Percentiles rank a stretch among this genome's conserved stretches.
Conservation (phyloP, 1,284 basidiomycete genomes). For the Ganoderma lingzhi region DNA sequence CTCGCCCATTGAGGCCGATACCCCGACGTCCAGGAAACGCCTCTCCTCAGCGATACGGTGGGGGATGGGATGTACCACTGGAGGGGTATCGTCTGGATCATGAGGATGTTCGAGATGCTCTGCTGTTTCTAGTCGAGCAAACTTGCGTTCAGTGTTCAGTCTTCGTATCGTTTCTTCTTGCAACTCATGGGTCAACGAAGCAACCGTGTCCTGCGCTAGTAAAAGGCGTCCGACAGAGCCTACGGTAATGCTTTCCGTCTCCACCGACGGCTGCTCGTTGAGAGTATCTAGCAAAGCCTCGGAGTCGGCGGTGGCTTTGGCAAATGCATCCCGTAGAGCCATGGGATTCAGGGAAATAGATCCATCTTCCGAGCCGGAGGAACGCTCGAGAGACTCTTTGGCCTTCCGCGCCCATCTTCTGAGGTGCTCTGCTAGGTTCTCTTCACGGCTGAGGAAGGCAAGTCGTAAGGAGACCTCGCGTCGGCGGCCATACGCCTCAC, state of each 20-base stretch:
- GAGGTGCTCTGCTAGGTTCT: conserved; percentile 63
- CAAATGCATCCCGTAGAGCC: conserved; percentile 41
- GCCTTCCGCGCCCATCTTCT: conserved; percentile 62
- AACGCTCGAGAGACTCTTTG: conserved; percentile 50
- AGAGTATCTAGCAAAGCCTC: conserved; percentile 55
- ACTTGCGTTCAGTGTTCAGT: conserved; percentile 55
- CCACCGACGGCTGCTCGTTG: conserved; percentile 44
- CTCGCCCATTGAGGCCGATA: background rate
- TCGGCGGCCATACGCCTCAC: conserved; percentile 79
- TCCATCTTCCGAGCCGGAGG: conserved; percentile 27
- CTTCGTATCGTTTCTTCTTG: conserved; percentile 68
- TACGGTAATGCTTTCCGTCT: conserved; percentile 32
- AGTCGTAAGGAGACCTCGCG: conserved; percentile 78
- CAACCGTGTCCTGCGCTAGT: conserved; percentile 67
- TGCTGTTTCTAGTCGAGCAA: conserved; percentile 31
- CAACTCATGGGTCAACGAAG: conserved; percentile 69
- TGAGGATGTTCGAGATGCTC: conserved; percentile 19
- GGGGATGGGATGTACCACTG: conserved; percentile 21
- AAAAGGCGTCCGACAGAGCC: conserved; percentile 60
- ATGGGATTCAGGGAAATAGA: conserved; percentile 29
- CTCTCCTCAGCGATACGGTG: conserved; percentile 22
- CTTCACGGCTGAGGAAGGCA: conserved; percentile 73
- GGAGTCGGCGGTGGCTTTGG: conserved; percentile 56
- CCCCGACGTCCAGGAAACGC: conserved; percentile 8
- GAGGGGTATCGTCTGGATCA: background rate